A percentile compares a stretch with the other conserved stretches of the same genome.
Conservation (phyloP, 2,329 filamentous ascomycete genomes). For the Ascochyta rabiei region DNA sequence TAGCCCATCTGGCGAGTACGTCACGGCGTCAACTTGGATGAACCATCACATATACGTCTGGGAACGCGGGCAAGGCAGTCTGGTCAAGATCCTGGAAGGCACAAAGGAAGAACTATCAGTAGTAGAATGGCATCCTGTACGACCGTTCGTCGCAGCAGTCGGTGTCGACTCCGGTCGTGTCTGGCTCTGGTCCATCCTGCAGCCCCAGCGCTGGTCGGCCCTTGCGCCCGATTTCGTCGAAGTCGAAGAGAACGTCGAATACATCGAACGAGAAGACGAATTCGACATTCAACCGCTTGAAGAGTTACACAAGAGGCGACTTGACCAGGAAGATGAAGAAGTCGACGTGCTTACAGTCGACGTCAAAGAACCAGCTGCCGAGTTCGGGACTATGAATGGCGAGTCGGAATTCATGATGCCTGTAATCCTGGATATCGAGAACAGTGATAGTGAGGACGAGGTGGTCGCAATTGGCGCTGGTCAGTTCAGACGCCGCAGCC, state of each 20-base stretch:
- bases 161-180: slow-evolving; percentile 91
- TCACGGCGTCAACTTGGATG: slow-evolving; percentile 95
- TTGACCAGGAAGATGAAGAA: slow-evolving; percentile 91
- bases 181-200: slow-evolving; percentile 95
- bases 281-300: slow-evolving; percentile 97
- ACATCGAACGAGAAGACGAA: slow-evolving; percentile 93
- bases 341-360: slow-evolving; percentile 87
- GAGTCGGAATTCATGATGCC: slow-evolving; percentile 81
- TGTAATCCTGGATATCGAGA: slow-evolving; percentile 87
- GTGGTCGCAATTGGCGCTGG: slow-evolving; percentile 71
- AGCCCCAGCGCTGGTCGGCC: slow-evolving; percentile 95
- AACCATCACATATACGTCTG: slow-evolving; percentile 99
- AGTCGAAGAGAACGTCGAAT: slow-evolving; percentile 97
- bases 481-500: slow-evolving; percentile 85
- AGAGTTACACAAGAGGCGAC: slow-evolving; percentile 86
- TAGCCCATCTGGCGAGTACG: slow-evolving; percentile 91
- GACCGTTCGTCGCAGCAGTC: slow-evolving; percentile 86
- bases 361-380: slow-evolving; percentile 57
- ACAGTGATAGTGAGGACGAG: slow-evolving; percentile 96
- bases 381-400: slow-evolving; percentile 52
- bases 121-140: slow-evolving; percentile 90
- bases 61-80: slow-evolving; percentile 90
- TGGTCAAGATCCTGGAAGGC: slow-evolving; percentile 96
- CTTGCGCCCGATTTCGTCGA: slow-evolving; percentile 96
- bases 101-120: slow-evolving; percentile 95